Evolutionary conservation across 306 rosid species (phyloP), one percentile per base, ranked within the genome.

Genomic region (Pyrus pyrifolia): DNA sequence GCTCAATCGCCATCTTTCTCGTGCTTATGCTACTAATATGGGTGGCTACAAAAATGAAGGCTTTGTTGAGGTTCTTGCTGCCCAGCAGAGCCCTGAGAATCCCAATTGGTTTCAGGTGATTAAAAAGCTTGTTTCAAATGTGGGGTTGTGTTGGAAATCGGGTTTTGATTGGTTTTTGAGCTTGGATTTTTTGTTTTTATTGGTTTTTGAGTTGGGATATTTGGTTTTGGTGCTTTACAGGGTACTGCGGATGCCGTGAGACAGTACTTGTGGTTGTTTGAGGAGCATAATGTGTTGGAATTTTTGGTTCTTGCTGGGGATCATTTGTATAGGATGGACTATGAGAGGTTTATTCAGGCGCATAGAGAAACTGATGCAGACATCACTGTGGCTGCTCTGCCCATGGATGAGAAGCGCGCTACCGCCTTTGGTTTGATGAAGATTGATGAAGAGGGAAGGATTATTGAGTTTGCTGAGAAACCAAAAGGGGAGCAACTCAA

Each of bases 161-260:
- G 14, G 7, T 69, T 35, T 5, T 6, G 15, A 6, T 67, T 31
- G 61, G 68, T 19, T 5, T 4, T 45, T 52, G 49, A 59, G 61
- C 10, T 57, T 22, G 61, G 68, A 19, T 4, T 49, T 59, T 51
- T 45, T 59, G 7, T 69, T 35, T 5, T 6, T 11, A 6, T 67
- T 31, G 61, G 68, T 19, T 5, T 4, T 45, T 52, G 61, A 59
- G 61, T 15, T 57, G 18, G 61, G 68, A 15, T 74, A 19, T 69
- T 44, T 19, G 30, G 51, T 46, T 73, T 30, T 71, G 64, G 17
- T 59, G 8, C 4, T 74, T 42, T 46, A 1, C 85, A 95, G 99
- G 97, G 99, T 35, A 95, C 98, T 27, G 99, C 99, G 3, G 98
- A 95, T 87, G 99, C 98, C 55, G 98, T 95, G 85, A 90, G 98